Conservation (phyloP, 225 moss, liverwort and hornwort genomes). For the Bryum argenteum region DNA sequence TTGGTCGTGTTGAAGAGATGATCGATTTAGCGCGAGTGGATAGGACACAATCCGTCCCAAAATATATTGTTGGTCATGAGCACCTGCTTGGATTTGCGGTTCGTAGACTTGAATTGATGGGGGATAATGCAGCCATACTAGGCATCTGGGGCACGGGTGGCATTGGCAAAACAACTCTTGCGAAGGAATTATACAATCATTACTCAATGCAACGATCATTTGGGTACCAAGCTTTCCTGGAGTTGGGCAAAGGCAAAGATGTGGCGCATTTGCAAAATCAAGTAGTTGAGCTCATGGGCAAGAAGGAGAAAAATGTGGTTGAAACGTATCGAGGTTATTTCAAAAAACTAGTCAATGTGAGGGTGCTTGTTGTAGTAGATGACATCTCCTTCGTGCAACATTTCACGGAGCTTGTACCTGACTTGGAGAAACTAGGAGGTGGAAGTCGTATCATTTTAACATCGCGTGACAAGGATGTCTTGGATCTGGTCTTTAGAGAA, state of each 20-base stretch:
- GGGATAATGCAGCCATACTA: slow-evolving; percentile 34
- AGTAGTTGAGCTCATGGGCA: slow-evolving; percentile 26
- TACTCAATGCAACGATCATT: too few relatives aligned
- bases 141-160: slow-evolving; percentile 42
- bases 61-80: slow-evolving; percentile 22
- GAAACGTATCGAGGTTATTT: slow-evolving; percentile 13
- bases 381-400: slow-evolving; percentile 18
- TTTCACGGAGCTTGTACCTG: slow-evolving; percentile 38
- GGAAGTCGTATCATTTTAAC: too few relatives aligned
- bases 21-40: background rate
- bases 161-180: slow-evolving; percentile 40
- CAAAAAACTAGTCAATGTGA: background rate
- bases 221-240: too few relatives aligned
- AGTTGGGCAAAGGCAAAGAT: too few relatives aligned
- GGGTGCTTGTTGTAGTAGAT: slow-evolving; percentile 42
- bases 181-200: slow-evolving; percentile 27
- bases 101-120: slow-evolving; percentile 11
- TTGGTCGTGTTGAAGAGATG: background rate
- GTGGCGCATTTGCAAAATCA: too few relatives aligned
- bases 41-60: slow-evolving; percentile 24
- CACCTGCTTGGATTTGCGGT: background rate
- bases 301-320: slow-evolving; percentile 14
- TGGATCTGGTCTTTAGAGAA: background rate
- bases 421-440: slow-evolving; percentile 32
- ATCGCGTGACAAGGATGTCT: too few relatives aligned